Evolutionary conservation across 1,284 basidiomycete genomes (phyloP).

Genomic region (Pholiota adiposa): DNA sequence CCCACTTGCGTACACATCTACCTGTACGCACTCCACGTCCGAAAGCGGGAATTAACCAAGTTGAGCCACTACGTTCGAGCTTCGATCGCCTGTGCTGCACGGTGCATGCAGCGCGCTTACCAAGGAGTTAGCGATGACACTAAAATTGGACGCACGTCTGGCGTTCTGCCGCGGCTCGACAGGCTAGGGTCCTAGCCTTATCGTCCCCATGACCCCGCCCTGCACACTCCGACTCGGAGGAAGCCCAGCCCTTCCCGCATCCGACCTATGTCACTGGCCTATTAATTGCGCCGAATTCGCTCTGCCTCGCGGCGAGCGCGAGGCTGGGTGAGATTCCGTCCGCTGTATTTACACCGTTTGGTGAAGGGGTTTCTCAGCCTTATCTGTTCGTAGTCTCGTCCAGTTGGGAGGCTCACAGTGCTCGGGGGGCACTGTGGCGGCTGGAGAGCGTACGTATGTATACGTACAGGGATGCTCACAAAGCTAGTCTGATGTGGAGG

Average conservation of each 20-base stretch:
- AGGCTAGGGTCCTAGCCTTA: not conserved
- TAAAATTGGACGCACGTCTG: not conserved
- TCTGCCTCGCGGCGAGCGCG: not conserved
- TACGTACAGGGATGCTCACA: not conserved
- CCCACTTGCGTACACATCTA: not conserved
- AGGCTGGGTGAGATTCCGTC: not conserved
- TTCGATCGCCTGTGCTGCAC: not conserved
- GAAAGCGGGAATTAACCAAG: not conserved
- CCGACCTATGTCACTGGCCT: not conserved
- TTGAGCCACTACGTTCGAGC: not conserved
- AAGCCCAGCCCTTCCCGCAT: not conserved
- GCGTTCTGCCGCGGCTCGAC: not conserved
- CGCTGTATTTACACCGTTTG: not conserved
- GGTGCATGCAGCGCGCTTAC: not conserved
- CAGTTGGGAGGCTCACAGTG: not conserved
- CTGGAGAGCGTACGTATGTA: not conserved
- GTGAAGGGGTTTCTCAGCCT: not conserved
- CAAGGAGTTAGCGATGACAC: not conserved
- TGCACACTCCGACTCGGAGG: not conserved
- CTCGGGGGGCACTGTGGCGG: not conserved
- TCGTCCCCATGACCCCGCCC: not conserved
- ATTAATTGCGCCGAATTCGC: not conserved
- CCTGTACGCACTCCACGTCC: not conserved
- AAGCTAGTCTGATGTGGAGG: not conserved
- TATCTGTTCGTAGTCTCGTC: not conserved